Evolutionary conservation across 1,139 yeast genomes (phyloP), one percentile per base, ranked within the genome.

Genomic region (Kurtzmaniella quercitrusa): DNA sequence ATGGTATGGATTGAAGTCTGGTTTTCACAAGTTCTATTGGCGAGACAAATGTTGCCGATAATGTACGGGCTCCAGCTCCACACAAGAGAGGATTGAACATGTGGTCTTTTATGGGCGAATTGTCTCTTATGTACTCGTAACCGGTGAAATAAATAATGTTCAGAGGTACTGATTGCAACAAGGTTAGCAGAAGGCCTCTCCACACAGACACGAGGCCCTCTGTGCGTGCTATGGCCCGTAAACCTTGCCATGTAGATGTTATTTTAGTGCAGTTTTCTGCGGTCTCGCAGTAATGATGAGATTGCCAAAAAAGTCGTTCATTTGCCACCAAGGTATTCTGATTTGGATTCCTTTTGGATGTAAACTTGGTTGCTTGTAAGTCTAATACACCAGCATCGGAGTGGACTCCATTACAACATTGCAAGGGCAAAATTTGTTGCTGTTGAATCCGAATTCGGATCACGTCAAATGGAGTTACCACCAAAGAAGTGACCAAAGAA

Each of bases 81-180:
- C 97, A 88, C 0, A 88, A 33, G 41, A 93, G 65, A 1, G 98
- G 97, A 50, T 88, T 89, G 17, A 86, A 45, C 28, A 68, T 60
- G 26, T 66, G 71, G 14, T 68, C 53, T 15, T 61, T 56, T 16
- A 88, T 55, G 0, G 93, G 91, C 1, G 93, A 83, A 22, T 71
- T 68, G 54, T 88, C 96, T 50, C 96, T 66, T 38, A 91, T 68
- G 47, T 84, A 78, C 54, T 93, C 99, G 59, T 93, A 93, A 0
- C 98, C 96, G 2, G 95, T 86, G 64, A 89, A 93, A 59, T 93
- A 94, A 6, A 93, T 93, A 45, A 93, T 87, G 55, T 91, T 93
- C 1, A 97, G 79, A 0, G 99, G 99, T 0, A 91, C 70, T 0
- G 97, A 88, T 96, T 93, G 94, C 18, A 88, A 50, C 22, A 93